These are phyloP conservation scores for Plicaturopsis crispa DNA, from an alignment of 768 basidiomycete species.

Conservation along the genomic window DNA sequence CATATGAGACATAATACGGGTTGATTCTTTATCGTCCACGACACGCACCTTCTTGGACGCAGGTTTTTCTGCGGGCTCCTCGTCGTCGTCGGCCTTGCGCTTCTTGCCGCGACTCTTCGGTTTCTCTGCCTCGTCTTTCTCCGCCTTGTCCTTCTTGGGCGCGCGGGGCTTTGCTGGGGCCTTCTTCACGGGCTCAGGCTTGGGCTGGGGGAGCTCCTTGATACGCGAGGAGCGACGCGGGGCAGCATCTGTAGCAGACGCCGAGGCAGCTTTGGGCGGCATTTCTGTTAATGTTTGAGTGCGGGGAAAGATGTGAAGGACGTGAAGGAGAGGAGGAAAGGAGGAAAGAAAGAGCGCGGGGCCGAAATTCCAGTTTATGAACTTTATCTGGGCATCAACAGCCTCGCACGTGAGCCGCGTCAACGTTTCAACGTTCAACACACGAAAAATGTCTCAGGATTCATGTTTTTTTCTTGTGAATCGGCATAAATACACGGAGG, in stretches of 20 bases:
- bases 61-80: conserved; percentile 35
- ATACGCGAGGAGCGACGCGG: conserved; percentile 73
- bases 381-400: conserved; percentile 28
- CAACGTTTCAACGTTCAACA: too few relatives aligned
- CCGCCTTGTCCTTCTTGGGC: conserved; percentile 40
- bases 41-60: conserved; percentile 56
- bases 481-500: too few relatives aligned
- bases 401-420: conserved; percentile 27
- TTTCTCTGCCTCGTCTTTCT: conserved; percentile 23
- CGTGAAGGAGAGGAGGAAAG: too few relatives aligned
- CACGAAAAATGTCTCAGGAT: too few relatives aligned
- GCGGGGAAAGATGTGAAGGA: conserved; percentile 8
- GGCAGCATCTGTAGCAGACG: conserved; percentile 31
- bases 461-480: too few relatives aligned
- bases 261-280: conserved; percentile 64
- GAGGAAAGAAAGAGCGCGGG: conserved; percentile 8
- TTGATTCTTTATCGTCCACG: too few relatives aligned
- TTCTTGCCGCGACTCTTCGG: conserved; percentile 49
- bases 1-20: too few relatives aligned
- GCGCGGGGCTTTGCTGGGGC: conserved; percentile 54
- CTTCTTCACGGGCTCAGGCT: conserved; percentile 41
- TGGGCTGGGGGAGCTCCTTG: conserved; percentile 61
- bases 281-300: too few relatives aligned
- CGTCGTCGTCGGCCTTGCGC: conserved; percentile 25
- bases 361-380: conserved; percentile 23